Evolutionary conservation across 2,329 filamentous ascomycete species (phyloP), one percentile per base, ranked within the genome.

Genomic region (Lachnellula arida): DNA sequence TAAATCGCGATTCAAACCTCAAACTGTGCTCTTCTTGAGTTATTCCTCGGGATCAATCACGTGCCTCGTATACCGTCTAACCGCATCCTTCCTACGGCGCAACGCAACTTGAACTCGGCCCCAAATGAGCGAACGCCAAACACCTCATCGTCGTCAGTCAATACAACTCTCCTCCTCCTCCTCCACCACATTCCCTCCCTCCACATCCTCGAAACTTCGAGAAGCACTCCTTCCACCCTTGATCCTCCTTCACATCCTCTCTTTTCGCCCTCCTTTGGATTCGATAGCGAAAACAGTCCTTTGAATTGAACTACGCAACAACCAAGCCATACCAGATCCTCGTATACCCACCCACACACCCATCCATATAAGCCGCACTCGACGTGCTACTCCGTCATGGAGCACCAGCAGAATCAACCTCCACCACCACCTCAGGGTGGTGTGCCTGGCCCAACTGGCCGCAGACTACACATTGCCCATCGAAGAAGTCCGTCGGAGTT

Each of bases 401-500:
- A 70, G 60, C 63, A 74, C 73, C 74, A 77, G 72, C 84, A 85
- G 72, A 80, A 86, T 74, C 81, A 81, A 67, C 73, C 70, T 59
- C 73, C 73, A 63, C 68, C 70, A 60, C 73, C 73, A 63, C 68
- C 74, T 59, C 71, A 76, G 67, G 79, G 79, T 70, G 81, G 81
- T 68, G 81, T 85, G 58, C 78, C 78, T 72, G 91, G 91, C 67
- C 89, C 90, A 69, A 77, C 87, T 72, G 91, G 91, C 71, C 91
- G 93, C 72, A 88, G 92, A 73, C 84, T 97, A 73, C 92, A 97
- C 78, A 97, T 97, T 76, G 93, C 93, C 70, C 93, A 97, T 79
- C 88, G 93, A 72, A 87, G 93, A 75, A 97, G 91, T 77, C 94
- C 93, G 63, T 97, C 94, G 66, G 94, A 97, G 81, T 81, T 97